Conservation (phyloP, 2,329 filamentous ascomycete genomes). For the Verticillium dahliae region DNA sequence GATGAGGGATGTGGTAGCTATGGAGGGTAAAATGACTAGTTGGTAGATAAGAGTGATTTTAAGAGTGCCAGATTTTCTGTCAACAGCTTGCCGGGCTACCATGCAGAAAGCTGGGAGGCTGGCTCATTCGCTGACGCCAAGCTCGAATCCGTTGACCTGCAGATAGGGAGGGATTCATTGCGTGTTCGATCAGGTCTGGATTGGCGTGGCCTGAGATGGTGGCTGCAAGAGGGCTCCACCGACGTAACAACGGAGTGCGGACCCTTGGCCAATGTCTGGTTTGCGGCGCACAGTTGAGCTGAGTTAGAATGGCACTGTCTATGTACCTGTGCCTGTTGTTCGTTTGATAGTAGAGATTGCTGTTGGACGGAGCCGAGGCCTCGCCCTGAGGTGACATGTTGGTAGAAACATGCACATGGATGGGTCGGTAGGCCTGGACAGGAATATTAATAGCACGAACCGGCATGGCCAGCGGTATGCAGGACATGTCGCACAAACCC, state of each 20-base stretch:
- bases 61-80: no score
- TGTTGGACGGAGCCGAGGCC: background rate
- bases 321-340: background rate
- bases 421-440: background rate
- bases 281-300: background rate
- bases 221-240: slow-evolving; percentile 8
- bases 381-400: background rate
- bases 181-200: slow-evolving; percentile 2
- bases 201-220: background rate
- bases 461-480: background rate
- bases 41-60: no score
- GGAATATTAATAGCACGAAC: background rate
- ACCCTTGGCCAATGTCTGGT: background rate
- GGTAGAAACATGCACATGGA: no score
- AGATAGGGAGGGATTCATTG: slow-evolving; percentile 9
- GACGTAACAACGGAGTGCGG: slow-evolving; percentile 10
- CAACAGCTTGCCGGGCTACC: no score
- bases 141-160: slow-evolving; percentile 9
- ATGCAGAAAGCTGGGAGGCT: background rate
- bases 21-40: no score
- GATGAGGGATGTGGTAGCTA: no score
- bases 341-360: background rate
- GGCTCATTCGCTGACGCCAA: slow-evolving; percentile 6
- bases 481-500: background rate
- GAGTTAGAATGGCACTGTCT: slow-evolving; percentile 2